Conservation (phyloP, 2,329 filamentous ascomycete species). For the Fusarium cicatricum region DNA sequence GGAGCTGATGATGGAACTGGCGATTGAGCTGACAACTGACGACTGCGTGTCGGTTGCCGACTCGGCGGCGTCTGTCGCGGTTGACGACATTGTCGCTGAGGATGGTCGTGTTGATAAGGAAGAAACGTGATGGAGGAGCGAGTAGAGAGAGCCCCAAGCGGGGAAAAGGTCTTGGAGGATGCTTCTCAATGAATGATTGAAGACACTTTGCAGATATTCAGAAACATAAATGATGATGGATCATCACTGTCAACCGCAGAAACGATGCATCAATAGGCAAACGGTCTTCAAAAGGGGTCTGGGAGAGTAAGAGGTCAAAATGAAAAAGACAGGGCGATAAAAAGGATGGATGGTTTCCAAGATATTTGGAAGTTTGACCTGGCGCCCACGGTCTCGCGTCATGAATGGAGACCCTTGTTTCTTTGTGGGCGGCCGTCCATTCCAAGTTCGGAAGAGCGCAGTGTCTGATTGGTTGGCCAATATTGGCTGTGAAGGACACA, state of each 20-base stretch:
- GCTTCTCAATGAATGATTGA: constrained; percentile 7
- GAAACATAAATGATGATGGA: neutral
- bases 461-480: constrained; percentile 1
- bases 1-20: constrained; percentile 22
- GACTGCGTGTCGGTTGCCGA: constrained; percentile 35
- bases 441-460: neutral
- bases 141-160: constrained; percentile 16
- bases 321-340: neutral
- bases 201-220: constrained; percentile 10
- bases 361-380: constrained; percentile 27
- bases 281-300: neutral
- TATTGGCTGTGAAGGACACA: neutral
- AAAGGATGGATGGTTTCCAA: constrained; percentile 28
- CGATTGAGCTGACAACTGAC: constrained; percentile 20
- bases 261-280: constrained; percentile 4
- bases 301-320: neutral
- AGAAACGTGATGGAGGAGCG: neutral
- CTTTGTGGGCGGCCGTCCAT: constrained; percentile 1
- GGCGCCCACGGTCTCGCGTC: constrained; percentile 28
- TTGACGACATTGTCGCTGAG: constrained; percentile 17
- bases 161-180: constrained; percentile 11
- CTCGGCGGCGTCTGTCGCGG: constrained; percentile 15
- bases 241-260: constrained; percentile 7
- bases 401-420: constrained; percentile 28
- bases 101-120: neutral